Evolutionary conservation across 495 filamentous ascomycete species (phyloP).

Genomic region (Talaromyces borbonicus): DNA sequence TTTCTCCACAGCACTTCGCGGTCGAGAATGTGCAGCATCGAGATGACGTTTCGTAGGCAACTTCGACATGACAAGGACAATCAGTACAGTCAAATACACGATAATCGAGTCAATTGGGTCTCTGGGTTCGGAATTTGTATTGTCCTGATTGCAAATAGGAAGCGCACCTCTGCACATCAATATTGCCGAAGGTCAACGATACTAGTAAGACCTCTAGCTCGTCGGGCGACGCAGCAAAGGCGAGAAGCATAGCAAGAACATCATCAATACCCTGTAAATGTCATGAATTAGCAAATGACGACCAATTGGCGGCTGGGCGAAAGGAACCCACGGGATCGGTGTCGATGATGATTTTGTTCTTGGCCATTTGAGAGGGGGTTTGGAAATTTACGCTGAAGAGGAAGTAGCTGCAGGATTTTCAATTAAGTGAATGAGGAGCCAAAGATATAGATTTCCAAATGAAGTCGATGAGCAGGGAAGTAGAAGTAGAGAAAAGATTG

Average conservation of each 20-base stretch:
- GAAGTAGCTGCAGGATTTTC: not conserved
- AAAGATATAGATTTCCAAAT: too few relatives aligned
- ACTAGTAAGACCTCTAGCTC: constrained; percentile 85
- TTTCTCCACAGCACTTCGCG: constrained; percentile 80
- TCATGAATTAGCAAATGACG: constrained; percentile 1
- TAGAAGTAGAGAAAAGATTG: too few relatives aligned
- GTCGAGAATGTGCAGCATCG: constrained; percentile 87
- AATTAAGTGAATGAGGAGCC: too few relatives aligned
- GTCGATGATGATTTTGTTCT: constrained; percentile 72
- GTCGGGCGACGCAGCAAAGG: constrained; percentile 69
- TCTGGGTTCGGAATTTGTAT: constrained; percentile 7
- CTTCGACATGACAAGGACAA: constrained; percentile 24
- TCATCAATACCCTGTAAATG: constrained; percentile 72
- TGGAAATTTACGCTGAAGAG: not conserved
- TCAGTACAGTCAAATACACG: too few relatives aligned
- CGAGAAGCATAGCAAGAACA: constrained; percentile 74
- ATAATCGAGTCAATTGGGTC: too few relatives aligned
- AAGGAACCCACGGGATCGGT: constrained; percentile 62
- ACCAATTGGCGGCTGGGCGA: not conserved
- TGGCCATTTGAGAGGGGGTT: constrained; percentile 1
- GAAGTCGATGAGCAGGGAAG: too few relatives aligned
- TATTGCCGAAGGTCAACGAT: constrained; percentile 88
- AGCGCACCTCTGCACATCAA: constrained; percentile 62
- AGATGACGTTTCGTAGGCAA: constrained; percentile 81
- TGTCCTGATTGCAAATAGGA: constrained; percentile 1